Evolutionary conservation across 495 filamentous ascomycete species (phyloP).

Genomic region (Talaromyces wortmannii): DNA sequence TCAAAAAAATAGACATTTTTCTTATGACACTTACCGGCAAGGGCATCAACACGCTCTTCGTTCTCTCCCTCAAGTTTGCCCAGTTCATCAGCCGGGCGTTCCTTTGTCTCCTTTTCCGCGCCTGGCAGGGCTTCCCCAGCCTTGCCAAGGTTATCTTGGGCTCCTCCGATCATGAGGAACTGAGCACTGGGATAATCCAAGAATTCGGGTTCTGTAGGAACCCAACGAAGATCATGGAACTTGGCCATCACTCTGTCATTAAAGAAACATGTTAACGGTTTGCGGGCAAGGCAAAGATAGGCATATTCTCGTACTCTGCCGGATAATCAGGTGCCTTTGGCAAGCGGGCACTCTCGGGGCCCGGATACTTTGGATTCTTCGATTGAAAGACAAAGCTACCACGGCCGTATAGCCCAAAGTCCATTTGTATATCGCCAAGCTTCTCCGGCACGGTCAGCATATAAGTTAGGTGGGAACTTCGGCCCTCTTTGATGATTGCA

Average conservation of each 20-base stretch:
- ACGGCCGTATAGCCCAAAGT: slow-evolving; percentile 63
- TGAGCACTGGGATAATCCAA: slow-evolving; percentile 75
- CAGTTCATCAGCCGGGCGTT: slow-evolving; percentile 53
- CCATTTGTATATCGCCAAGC: slow-evolving; percentile 65
- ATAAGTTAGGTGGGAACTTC: slow-evolving; percentile 73
- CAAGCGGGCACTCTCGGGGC: slow-evolving; percentile 56
- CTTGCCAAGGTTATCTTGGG: slow-evolving; percentile 50
- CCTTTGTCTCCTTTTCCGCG: slow-evolving; percentile 51
- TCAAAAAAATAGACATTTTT: not conserved
- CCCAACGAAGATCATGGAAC: slow-evolving; percentile 70
- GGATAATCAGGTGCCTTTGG: slow-evolving; percentile 66
- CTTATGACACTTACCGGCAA: slow-evolving; percentile 35
- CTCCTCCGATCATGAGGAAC: slow-evolving; percentile 76
- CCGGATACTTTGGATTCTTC: slow-evolving; percentile 69
- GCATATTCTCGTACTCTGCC: slow-evolving; percentile 46
- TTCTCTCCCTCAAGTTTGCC: slow-evolving; percentile 57
- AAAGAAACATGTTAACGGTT: not conserved
- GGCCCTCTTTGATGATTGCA: slow-evolving; percentile 65
- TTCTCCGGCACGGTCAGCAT: slow-evolving; percentile 71
- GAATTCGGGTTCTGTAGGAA: slow-evolving; percentile 64
- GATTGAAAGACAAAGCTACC: slow-evolving; percentile 76
- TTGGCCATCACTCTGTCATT: slow-evolving; percentile 54
- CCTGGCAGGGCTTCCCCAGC: slow-evolving; percentile 52
- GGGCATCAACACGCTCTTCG: slow-evolving; percentile 47
- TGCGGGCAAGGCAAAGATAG: not conserved